These are phyloP conservation scores for Musa balbisiana DNA, from an alignment of 202 grass and related monocot genomes.

Conservation along the genomic window DNA sequence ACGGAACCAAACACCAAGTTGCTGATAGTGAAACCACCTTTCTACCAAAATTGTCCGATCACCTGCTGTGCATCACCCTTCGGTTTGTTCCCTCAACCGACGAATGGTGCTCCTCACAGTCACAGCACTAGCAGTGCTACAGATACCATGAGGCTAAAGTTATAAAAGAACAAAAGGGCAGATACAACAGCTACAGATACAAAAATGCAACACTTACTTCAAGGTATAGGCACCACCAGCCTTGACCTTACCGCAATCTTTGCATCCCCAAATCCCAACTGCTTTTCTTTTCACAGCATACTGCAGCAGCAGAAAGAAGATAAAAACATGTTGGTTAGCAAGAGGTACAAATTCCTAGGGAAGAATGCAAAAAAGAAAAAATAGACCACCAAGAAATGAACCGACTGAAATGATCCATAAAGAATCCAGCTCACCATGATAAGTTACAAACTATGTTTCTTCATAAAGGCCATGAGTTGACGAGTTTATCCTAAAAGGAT, in stretches of 20 bases:
- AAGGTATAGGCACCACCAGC: slow-evolving; percentile 8
- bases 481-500: too few relatives aligned
- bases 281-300: slow-evolving; percentile 10
- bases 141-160: not conserved
- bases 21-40: too few relatives aligned
- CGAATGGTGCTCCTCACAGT: slow-evolving; percentile 7
- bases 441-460: too few relatives aligned
- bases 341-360: too few relatives aligned
- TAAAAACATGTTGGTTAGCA: not conserved
- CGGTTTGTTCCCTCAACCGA: not conserved
- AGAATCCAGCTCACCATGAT: too few relatives aligned
- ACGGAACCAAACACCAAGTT: too few relatives aligned
- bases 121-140: slow-evolving; percentile 7
- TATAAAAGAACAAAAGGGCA: not conserved
- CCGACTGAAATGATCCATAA: too few relatives aligned
- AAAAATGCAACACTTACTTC: not conserved
- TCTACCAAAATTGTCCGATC: too few relatives aligned
- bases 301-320: not conserved
- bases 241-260: slow-evolving; percentile 5
- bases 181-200: not conserved
- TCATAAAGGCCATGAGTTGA: too few relatives aligned
- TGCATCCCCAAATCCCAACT: slow-evolving; percentile 11
- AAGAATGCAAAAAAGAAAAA: too few relatives aligned
- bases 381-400: too few relatives aligned
- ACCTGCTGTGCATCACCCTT: not conserved